These are phyloP conservation scores for Suhomyces coccinellae DNA, from an alignment of 1,139 yeast species.

Conservation along the genomic window DNA sequence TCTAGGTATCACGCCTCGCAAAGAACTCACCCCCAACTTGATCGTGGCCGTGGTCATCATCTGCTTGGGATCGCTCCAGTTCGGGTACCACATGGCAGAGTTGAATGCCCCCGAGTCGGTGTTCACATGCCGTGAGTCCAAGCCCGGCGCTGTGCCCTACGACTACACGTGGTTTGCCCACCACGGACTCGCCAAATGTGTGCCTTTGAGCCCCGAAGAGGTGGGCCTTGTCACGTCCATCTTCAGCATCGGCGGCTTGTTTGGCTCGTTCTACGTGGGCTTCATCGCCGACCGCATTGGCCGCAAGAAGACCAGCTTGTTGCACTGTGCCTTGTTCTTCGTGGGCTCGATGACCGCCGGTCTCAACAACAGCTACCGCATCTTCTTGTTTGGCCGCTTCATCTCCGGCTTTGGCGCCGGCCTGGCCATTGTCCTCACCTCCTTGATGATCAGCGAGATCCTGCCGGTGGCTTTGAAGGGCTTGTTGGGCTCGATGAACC, in stretches of 20 bases:
- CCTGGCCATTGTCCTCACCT: conserved; percentile 77
- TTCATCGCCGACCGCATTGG: conserved; percentile 68
- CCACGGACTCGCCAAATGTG: conserved; percentile 45
- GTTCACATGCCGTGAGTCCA: conserved; percentile 35
- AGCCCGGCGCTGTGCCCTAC: conserved; percentile 36
- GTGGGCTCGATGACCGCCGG: conserved; percentile 72
- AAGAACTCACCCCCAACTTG: conserved; percentile 26
- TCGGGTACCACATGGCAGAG: conserved; percentile 54
- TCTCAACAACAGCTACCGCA: conserved; percentile 42
- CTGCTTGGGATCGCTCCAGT: conserved; percentile 49
- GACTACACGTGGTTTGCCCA: conserved; percentile 39
- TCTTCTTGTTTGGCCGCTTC: conserved; percentile 68
- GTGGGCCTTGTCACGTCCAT: conserved; percentile 82
- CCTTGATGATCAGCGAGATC: conserved; percentile 77
- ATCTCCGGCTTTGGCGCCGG: conserved; percentile 88
- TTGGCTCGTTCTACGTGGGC: conserved; percentile 77
- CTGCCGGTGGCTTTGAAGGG: conserved; percentile 73
- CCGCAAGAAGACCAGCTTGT: conserved; percentile 54
- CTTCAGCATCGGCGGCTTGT: conserved; percentile 82
- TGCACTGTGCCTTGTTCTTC: conserved; percentile 56
- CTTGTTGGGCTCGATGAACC: conserved; percentile 82
- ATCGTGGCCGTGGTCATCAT: conserved; percentile 34
- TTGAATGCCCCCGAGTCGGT: conserved; percentile 48
- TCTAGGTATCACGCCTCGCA: conserved; percentile 2
- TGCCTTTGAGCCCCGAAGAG: conserved; percentile 61